Base-by-base conservation (phyloP, 2,329 filamentous ascomycete species). In the Alternaria gaisen region DNA sequence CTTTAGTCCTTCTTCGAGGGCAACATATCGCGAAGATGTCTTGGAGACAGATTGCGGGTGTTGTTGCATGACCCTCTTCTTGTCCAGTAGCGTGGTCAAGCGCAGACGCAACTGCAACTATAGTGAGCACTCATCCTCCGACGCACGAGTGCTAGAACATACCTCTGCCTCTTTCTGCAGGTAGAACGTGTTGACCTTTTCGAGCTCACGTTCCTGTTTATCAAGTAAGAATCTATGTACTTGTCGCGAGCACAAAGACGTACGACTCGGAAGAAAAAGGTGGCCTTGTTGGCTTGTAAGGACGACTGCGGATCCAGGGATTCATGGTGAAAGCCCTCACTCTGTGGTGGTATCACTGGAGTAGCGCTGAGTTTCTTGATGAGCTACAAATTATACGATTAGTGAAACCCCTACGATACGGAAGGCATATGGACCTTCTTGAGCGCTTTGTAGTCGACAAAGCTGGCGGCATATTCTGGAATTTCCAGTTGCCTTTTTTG, bases 401-500 rank as follows among this genome's bases (percentile, higher is more conserved):
- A 68, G 63, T 42, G 32, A 34, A 22, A n/a, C 36, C 24, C 30
- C 24, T 44, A 34, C 56, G 20, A 36, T 40, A 34, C 42, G 53
- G 48, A 56, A 43, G 48, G 44, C 20, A 41, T 57, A 59, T 81
- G 65, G 77, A 97, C 95, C 92, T 98, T 98, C 82, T 99, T 99
- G 72, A 99, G 85, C 62, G 93, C 94, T 83, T 99, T 99, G 85
- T 99, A 99, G 82, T 99, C 97, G 72, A 98, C 94, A 79, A 99
- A 99, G 82, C 94, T 97, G 67, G 94, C 93, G 64, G 95, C 94
- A 90, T 99, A 99, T 87, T 99, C 95, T 62, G 95, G 95, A 62
- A 99, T 94, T 80, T 99, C 95, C 75, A 99, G 92, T 86, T 99
- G 95, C 79, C 94, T 91, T 85, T 97, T 97, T 85, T 98, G 95